phyloP scores from a whole-genome alignment of 2,329 filamentous ascomycete genomes.

The Neurospora crassa region DNA sequence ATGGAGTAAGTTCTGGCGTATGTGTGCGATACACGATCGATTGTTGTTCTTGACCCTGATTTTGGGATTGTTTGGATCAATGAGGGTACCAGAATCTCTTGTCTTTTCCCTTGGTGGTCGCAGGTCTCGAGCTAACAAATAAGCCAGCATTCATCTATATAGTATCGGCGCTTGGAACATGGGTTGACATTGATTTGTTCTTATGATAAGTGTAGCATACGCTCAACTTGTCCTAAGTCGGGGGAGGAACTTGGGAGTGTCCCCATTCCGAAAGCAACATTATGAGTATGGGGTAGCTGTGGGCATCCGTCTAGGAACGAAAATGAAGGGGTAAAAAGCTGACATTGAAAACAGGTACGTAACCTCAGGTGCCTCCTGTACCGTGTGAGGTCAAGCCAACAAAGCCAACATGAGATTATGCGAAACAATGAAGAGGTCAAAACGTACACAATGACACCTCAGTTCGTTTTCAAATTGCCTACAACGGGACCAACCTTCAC shows the following conservation, averaged over 20 bases:
- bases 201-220: not conserved
- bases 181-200: not conserved
- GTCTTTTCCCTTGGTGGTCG: too few relatives aligned
- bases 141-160: not conserved
- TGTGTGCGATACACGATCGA: too few relatives aligned
- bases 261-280: not conserved
- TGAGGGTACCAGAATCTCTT: too few relatives aligned
- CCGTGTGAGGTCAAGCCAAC: not conserved
- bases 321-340: not conserved
- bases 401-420: not conserved
- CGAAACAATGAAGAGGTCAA: not conserved
- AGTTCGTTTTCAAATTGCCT: not conserved
- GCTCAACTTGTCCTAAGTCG: not conserved
- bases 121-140: too few relatives aligned
- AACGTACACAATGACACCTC: not conserved
- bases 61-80: too few relatives aligned
- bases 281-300: not conserved
- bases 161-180: not conserved
- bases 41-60: too few relatives aligned
- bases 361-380: not conserved
- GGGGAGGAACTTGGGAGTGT: not conserved
- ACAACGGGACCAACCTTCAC: not conserved
- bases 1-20: too few relatives aligned
- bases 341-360: not conserved
- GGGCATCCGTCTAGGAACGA: not conserved